These are phyloP conservation scores for Schizochytrium sp. DNA, from an alignment of 108 stramenopile species.

Conservation along the genomic window DNA sequence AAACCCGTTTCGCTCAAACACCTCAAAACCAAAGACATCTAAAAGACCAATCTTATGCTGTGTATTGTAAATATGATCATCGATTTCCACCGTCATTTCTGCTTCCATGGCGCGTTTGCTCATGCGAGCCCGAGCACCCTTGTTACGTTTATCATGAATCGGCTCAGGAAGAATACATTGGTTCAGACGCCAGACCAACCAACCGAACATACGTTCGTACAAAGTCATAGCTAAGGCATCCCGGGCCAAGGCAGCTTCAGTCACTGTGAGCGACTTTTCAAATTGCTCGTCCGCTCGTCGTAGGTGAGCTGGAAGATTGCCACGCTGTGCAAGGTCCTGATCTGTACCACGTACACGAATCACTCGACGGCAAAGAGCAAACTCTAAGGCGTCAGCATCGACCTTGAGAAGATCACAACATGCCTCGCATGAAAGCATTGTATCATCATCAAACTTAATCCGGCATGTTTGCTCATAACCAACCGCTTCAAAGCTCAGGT, in stretches of 20 bases:
- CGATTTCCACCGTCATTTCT: neutral
- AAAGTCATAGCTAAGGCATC: conserved; percentile 95
- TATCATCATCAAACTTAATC: conserved; percentile 28
- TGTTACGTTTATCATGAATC: neutral
- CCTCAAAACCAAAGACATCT: conserved; percentile 82
- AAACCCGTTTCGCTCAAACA: conserved; percentile 73
- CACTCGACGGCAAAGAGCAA: conserved; percentile 71
- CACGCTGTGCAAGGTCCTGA: conserved; percentile 82
- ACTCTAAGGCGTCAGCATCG: neutral
- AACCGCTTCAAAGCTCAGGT: conserved; percentile 59
- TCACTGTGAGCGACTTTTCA: conserved; percentile 80
- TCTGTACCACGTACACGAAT: conserved; percentile 82
- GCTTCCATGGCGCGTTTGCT: neutral
- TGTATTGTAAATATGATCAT: conserved; percentile 8
- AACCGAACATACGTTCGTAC: conserved; percentile 89
- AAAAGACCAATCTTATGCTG: conserved; percentile 69
- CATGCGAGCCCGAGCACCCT: conserved; percentile 25
- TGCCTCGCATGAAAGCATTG: conserved; percentile 28
- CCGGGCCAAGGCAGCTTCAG: conserved; percentile 86
- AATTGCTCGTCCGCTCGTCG: conserved; percentile 81
- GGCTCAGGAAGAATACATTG: conserved; percentile 74
- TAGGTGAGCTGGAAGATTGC: conserved; percentile 79
- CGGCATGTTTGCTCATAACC: conserved; percentile 39
- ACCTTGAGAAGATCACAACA: neutral
- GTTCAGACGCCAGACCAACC: conserved; percentile 89